Base-by-base conservation (phyloP, 1,139 yeast genomes). In the Magnusiomyces magnusii region DNA sequence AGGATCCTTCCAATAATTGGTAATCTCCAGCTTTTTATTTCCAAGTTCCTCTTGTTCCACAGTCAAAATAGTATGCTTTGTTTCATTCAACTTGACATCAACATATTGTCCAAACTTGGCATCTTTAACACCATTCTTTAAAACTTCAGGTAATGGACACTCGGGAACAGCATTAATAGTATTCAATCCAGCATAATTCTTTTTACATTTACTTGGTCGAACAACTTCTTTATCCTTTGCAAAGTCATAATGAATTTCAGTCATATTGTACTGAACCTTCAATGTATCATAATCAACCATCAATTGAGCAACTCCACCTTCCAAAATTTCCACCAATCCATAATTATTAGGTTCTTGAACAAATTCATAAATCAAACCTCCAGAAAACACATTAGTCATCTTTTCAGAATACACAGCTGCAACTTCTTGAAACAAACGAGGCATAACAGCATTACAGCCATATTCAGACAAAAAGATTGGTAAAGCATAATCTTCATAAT, bases 381-480 rank as follows among this genome's bases (percentile, higher is more conserved):
- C 95, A 69, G 89, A 86, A 64, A 85, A 76, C 1, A 82, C 76
- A 60, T 78, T 71, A 53, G 77, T 66, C 68, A 83, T 72, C 2
- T 82, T 81, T 27, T 65, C 64, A n/a, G 68, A 63, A 65, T 76
- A 83, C 47, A 83, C 69, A 53, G 80, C 79, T 59, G 84, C 77
- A 54, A 87, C 86, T 73, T 86, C 93, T 60, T 80, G 78, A 73
- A 86, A 87, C 42, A 80, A 74, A 70, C 95, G 80, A 58, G 93
- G 91, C 54, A 66, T 61, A 51, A 70, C 68, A 2, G 67, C 68
- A 63, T 76, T 68, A 86, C 83, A 67, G 80, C 93, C 81, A 83
- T 95, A 91, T 75, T 92, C 98, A 23, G 96, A 87, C 73, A 91
- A 85, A 69, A 92, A 84, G 36, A 91, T 75, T 17, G 97, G 97